phyloP scores from a whole-genome alignment of 352 stramenopile species.

The Phytophthora lateralis region DNA sequence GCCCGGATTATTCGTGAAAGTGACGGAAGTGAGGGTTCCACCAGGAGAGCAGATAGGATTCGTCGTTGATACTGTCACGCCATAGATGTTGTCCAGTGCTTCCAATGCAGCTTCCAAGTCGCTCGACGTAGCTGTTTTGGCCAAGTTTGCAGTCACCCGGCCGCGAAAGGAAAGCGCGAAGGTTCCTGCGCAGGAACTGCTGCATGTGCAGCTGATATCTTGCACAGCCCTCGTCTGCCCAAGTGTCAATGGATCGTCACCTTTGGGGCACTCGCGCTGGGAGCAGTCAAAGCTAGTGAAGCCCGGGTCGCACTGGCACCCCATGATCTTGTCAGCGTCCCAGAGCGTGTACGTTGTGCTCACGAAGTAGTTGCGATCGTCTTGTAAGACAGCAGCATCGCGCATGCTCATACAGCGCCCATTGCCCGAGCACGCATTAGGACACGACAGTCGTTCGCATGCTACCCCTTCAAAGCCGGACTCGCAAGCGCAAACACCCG shows the following conservation, averaged over 20 bases:
- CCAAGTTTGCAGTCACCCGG: slow-evolving; percentile 61
- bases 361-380: slow-evolving; percentile 74
- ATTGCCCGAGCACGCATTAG: slow-evolving; percentile 55
- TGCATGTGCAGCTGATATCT: slow-evolving; percentile 55
- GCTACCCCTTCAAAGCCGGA: slow-evolving; percentile 73
- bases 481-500: slow-evolving; percentile 63
- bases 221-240: slow-evolving; percentile 49
- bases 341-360: slow-evolving; percentile 64
- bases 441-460: slow-evolving; percentile 74
- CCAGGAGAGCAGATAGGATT: slow-evolving; percentile 43
- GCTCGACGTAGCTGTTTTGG: slow-evolving; percentile 35
- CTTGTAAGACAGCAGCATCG: slow-evolving; percentile 58
- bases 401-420: slow-evolving; percentile 75
- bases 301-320: slow-evolving; percentile 76
- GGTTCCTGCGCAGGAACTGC: slow-evolving; percentile 44
- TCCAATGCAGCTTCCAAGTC: slow-evolving; percentile 59
- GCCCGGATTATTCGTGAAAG: slow-evolving; percentile 75
- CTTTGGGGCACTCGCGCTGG: slow-evolving; percentile 54
- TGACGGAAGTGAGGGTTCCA: slow-evolving; percentile 57
- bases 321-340: slow-evolving; percentile 82
- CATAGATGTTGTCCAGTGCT: slow-evolving; percentile 60
- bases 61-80: slow-evolving; percentile 38
- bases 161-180: slow-evolving; percentile 74
- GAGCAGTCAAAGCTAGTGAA: slow-evolving; percentile 72
- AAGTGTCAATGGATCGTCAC: slow-evolving; percentile 67